Evolutionary conservation across 2,329 filamentous ascomycete genomes (phyloP).

Genomic region (Cercospora janseana): DNA sequence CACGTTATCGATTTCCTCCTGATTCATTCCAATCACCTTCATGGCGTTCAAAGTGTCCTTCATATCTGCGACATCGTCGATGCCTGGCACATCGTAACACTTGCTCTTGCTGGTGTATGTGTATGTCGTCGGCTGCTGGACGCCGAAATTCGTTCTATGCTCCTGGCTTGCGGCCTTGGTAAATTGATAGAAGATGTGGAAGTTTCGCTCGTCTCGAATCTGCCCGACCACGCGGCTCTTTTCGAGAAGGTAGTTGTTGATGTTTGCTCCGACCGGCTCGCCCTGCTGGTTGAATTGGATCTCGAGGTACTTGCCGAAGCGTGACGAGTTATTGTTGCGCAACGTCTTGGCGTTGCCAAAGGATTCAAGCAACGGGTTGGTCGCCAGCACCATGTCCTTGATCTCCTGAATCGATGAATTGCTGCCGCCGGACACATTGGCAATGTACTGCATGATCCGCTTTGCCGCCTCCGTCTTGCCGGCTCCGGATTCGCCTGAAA

Average conservation of each 20-base stretch:
- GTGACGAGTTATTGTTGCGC: constrained; percentile 97
- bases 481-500: constrained; percentile 95
- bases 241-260: constrained; percentile 96
- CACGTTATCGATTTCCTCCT: constrained; percentile 90
- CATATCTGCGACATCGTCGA: constrained; percentile 88
- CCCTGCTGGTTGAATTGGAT: constrained; percentile 91
- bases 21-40: constrained; percentile 84
- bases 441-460: constrained; percentile 99
- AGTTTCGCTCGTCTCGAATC: constrained; percentile 93
- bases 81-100: constrained; percentile 89
- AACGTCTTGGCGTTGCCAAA: constrained; percentile 98
- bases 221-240: constrained; percentile 94
- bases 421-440: constrained; percentile 83
- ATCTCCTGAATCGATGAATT: constrained; percentile 90
- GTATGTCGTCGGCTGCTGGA: constrained; percentile 91
- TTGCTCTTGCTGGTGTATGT: constrained; percentile 91
- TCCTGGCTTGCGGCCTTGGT: constrained; percentile 87
- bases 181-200: constrained; percentile 99
- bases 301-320: constrained; percentile 97
- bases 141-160: constrained; percentile 82
- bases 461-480: constrained; percentile 99
- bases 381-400: constrained; percentile 99
- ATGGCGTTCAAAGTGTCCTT: constrained; percentile 90
- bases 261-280: constrained; percentile 92
- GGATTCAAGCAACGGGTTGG: constrained; percentile 92